Conservation (phyloP, 225 moss, liverwort and hornwort genomes). For the Asterella californica region DNA sequence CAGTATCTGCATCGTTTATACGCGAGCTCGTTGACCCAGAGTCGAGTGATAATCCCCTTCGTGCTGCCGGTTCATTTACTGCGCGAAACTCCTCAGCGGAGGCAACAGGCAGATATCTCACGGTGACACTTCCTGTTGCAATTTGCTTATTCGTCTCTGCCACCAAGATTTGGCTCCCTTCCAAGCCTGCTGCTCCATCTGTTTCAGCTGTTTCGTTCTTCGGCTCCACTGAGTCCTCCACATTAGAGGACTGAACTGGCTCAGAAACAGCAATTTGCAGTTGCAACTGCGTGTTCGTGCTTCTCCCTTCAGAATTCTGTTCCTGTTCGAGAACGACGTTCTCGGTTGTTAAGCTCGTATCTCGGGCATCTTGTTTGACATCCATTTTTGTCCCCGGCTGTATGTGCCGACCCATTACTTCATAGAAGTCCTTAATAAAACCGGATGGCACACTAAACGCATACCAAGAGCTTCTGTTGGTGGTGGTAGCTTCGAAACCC, state of each 20-base stretch:
- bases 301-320: slow-evolving; percentile 12
- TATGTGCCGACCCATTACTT: slow-evolving; percentile 17
- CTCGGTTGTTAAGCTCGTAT: background rate
- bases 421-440: background rate
- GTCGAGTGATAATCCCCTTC: background rate
- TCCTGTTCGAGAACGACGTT: background rate
- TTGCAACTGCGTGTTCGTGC: slow-evolving; percentile 2
- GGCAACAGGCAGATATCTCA: background rate
- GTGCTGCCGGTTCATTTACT: background rate
- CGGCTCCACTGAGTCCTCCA: background rate
- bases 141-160: background rate
- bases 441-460: background rate
- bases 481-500: background rate
- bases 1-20: background rate
- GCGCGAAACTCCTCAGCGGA: background rate
- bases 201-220: background rate
- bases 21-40: background rate
- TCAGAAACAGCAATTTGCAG: slow-evolving; percentile 13
- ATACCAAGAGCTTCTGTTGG: background rate
- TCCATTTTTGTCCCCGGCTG: slow-evolving; percentile 1
- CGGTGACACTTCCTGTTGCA: background rate
- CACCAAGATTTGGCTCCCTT: slow-evolving; percentile 3
- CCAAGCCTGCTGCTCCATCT: background rate
- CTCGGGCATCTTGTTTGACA: background rate
- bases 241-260: background rate